Conservation (phyloP, 2,329 filamentous ascomycete species). For the Talaromyces marneffei region DNA sequence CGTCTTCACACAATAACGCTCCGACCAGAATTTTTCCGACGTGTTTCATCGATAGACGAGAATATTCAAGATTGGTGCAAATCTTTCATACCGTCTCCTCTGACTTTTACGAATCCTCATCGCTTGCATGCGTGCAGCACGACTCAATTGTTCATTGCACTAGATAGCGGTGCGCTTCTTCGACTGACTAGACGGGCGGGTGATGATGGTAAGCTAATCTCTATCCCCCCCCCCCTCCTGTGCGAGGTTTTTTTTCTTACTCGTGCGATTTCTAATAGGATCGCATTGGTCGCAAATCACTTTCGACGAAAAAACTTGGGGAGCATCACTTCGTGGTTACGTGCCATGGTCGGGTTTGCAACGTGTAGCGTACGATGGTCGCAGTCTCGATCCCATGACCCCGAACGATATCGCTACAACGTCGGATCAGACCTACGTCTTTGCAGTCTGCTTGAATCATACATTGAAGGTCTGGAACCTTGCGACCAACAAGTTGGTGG, state of each 20-base stretch:
- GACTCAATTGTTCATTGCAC: constrained; percentile 69
- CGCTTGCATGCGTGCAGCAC: constrained; percentile 69
- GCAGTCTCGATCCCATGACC: constrained; percentile 38
- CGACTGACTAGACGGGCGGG: constrained; percentile 60
- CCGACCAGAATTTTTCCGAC: constrained; percentile 73
- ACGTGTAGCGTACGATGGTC: constrained; percentile 38
- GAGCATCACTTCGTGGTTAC: constrained; percentile 43
- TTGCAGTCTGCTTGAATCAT: constrained; percentile 86
- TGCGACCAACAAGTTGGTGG: constrained; percentile 68
- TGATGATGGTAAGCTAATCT: constrained; percentile 41
- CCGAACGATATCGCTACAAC: constrained; percentile 42
- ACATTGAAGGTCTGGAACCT: constrained; percentile 85
- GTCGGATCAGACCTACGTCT: constrained; percentile 48
- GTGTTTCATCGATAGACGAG: constrained; percentile 62
- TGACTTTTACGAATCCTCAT: constrained; percentile 74
- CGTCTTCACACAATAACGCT: constrained; percentile 80
- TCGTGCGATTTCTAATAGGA: constrained; percentile 18
- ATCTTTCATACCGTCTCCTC: constrained; percentile 63
- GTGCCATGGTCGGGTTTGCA: constrained; percentile 41
- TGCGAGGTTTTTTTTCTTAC: too few species aligned
- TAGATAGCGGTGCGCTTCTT: constrained; percentile 46
- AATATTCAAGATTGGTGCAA: constrained; percentile 73
- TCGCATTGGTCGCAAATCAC: constrained; percentile 43
- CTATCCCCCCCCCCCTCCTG: background rate
- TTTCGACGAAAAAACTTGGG: constrained; percentile 46